Base-by-base conservation (phyloP, 805 yeast species). In the Pichia gijzeniarum region DNA sequence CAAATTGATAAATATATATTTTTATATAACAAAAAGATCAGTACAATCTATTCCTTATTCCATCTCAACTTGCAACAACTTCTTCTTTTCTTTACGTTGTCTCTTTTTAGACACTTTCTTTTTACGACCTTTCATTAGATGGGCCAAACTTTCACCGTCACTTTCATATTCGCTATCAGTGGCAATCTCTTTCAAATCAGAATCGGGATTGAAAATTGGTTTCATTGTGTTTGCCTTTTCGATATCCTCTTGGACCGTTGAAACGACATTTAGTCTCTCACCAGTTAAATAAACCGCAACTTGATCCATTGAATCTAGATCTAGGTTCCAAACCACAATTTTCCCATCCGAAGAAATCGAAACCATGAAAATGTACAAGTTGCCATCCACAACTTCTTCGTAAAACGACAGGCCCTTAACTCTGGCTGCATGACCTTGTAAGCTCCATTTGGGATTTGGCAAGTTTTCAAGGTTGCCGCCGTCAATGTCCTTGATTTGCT, bases 271-370 rank as follows among this genome's bases (percentile, higher is more conserved):
- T 51, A 93, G 73, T 58, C 99, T 74, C 65, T 93, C 98, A 12
- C 95, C 95, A 18, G 91, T 76, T 52, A 82, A 87, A 61, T 89
- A 91, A 3, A 88, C 93, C 0, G 96, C 97, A 20, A 89, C 75
- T 62, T 89, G 95, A 56, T 86, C 95, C 55, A 74, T 73, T 2
- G 68, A 57, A 1, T 66, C 60, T 5, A 13, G 10, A 14, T 45
- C 38, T 59, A 82, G 67, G 60, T 90, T 84, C 96, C 97, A 91
- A 3, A 91, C 85, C 7, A 93, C 95, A 43, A 91, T 82, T 57
- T 78, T 85, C 21, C 98, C 98, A 63, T 91, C 98, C 0, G 97
- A 86, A 0, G 96, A 86, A 12, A 89, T 86, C 2, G 95, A 83
- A 0, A 86, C 74, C 57, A 93, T 63, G 58, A 74, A 84, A 13